Conservation (phyloP, 495 filamentous ascomycete genomes). For the Xylaria grammica region DNA sequence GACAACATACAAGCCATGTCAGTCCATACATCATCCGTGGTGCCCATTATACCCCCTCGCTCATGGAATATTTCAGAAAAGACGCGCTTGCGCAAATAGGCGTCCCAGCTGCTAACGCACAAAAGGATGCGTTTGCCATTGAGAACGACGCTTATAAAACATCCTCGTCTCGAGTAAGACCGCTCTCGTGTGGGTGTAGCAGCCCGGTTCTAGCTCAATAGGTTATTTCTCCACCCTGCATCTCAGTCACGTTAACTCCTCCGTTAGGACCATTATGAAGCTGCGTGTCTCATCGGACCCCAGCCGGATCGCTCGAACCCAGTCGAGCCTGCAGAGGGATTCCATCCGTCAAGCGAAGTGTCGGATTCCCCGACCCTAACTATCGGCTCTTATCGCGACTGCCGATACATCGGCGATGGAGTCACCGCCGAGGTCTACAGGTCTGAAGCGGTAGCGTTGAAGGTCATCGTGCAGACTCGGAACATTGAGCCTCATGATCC, state of each 20-base stretch:
- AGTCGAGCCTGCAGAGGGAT: background rate
- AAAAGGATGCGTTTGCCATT: conserved; percentile 40
- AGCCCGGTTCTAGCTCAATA: background rate
- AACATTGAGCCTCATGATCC: conserved; percentile 82
- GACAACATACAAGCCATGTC: conserved; percentile 59
- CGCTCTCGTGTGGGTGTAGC: background rate
- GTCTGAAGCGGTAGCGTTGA: conserved; percentile 70
- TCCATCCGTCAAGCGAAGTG: background rate
- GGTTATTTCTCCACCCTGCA: background rate
- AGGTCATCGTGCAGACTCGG: conserved; percentile 77
- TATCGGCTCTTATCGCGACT: conserved; percentile 75
- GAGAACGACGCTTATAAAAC: conserved; percentile 53
- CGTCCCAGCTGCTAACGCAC: conserved; percentile 19
- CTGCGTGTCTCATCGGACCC: conserved; percentile 37
- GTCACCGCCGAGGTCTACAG: conserved; percentile 83
- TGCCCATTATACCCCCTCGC: background rate
- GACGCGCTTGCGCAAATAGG: conserved; percentile 26
- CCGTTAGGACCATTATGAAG: conserved; percentile 53
- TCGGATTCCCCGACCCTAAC: conserved; percentile 47
- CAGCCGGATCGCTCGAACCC: conserved; percentile 21
- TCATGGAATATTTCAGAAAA: conserved; percentile 26
- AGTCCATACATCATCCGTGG: conserved; percentile 23
- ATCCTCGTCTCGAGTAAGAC: conserved; percentile 42
- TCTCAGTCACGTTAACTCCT: conserved; percentile 21
- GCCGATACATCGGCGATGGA: conserved; percentile 73